Evolutionary conservation across 2,329 filamentous ascomycete species (phyloP).

Genomic region (Verticillium isaacii): DNA sequence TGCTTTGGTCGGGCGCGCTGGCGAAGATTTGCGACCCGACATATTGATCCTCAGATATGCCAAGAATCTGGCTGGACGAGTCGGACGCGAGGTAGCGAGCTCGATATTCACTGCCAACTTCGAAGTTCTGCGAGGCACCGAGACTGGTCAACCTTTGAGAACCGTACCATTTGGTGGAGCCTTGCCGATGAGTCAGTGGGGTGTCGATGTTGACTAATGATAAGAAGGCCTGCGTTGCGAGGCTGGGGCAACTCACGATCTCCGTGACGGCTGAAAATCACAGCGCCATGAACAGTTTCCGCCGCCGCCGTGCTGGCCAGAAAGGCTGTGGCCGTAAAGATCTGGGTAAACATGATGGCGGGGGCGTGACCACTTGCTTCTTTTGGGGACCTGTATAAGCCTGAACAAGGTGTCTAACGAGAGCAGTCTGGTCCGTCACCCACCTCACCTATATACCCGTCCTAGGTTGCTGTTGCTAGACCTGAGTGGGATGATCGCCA

Average conservation of each 20-base stretch:
- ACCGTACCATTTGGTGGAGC: constrained; percentile 28
- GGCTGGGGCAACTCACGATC: constrained; percentile 20
- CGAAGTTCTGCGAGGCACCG: constrained; percentile 26
- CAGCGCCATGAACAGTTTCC: constrained; percentile 26
- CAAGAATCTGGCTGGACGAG: constrained; percentile 22
- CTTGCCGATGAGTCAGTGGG: constrained; percentile 9
- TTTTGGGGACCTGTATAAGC: too few relatives aligned
- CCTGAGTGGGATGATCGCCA: neutral
- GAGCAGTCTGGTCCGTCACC: too few relatives aligned
- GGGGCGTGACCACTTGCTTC: neutral
- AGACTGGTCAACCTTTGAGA: constrained; percentile 25
- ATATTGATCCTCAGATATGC: constrained; percentile 26
- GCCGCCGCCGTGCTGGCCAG: constrained; percentile 16
- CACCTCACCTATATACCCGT: neutral
- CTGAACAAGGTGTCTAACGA: too few relatives aligned
- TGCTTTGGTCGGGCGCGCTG: constrained; percentile 24
- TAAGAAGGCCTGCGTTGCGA: too few relatives aligned
- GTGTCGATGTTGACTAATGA: neutral
- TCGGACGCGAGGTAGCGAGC: constrained; percentile 17
- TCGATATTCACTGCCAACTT: constrained; percentile 18
- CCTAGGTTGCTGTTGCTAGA: neutral
- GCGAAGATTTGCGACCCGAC: constrained; percentile 25
- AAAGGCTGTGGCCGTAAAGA: neutral
- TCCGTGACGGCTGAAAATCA: constrained; percentile 28
- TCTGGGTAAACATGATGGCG: neutral